Evolutionary conservation across 2,329 filamentous ascomycete genomes (phyloP).

Genomic region (Xylariaceae sp.): DNA sequence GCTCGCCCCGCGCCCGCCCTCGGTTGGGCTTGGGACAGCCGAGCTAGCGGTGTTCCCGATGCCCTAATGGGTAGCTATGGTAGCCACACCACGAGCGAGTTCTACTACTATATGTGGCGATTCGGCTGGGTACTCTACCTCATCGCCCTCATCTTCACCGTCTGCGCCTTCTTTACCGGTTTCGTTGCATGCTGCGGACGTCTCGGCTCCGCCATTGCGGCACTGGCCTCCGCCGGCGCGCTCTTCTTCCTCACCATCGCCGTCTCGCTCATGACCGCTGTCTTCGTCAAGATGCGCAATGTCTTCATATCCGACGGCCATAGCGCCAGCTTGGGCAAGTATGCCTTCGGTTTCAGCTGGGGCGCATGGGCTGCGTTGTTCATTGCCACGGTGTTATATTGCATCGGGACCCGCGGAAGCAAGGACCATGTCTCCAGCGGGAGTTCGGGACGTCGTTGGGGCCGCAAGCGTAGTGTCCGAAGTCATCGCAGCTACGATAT

Average conservation of each 20-base stretch:
- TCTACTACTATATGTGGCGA: slow-evolving; percentile 80
- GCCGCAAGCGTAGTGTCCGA: slow-evolving; percentile 46
- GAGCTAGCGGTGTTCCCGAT: slow-evolving; percentile 39
- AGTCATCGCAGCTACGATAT: slow-evolving; percentile 53
- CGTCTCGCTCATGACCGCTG: slow-evolving; percentile 67
- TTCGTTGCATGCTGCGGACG: slow-evolving; percentile 68
- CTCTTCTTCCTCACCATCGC: slow-evolving; percentile 66
- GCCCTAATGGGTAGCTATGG: slow-evolving; percentile 50
- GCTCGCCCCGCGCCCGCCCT: slow-evolving; percentile 62
- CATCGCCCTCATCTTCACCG: slow-evolving; percentile 75
- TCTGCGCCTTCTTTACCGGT: slow-evolving; percentile 61
- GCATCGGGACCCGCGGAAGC: slow-evolving; percentile 52
- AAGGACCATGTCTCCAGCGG: slow-evolving; percentile 26
- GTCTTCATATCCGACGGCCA: slow-evolving; percentile 55
- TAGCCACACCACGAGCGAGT: slow-evolving; percentile 48
- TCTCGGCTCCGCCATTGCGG: slow-evolving; percentile 64
- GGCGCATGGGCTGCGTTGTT: slow-evolving; percentile 62
- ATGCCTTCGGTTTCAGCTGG: slow-evolving; percentile 77
- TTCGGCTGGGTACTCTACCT: slow-evolving; percentile 93
- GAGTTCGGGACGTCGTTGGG: slow-evolving; percentile 30
- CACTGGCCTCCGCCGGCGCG: slow-evolving; percentile 52
- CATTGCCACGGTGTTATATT: slow-evolving; percentile 65
- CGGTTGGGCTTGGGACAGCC: slow-evolving; percentile 63
- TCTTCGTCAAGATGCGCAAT: slow-evolving; percentile 66
- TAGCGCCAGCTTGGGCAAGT: slow-evolving; percentile 57